A percentile compares a stretch with the other conserved stretches of the same genome.
Evolutionary conservation across 768 basidiomycete species (phyloP).

Genomic region (Leucocoprinus leucothites): DNA sequence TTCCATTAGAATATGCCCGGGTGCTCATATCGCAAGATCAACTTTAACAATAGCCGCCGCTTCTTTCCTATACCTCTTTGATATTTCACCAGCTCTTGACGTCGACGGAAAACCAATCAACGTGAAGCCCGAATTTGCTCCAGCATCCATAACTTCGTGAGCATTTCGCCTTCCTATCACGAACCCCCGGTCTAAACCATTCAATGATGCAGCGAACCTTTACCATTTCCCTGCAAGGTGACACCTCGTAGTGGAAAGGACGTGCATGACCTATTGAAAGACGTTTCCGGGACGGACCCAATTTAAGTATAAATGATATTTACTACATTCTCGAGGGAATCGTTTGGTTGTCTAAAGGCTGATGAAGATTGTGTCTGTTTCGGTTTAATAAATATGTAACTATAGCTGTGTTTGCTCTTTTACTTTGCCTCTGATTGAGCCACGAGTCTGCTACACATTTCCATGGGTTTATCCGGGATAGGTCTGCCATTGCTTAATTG

Average conservation of each 20-base stretch:
- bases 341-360: no score
- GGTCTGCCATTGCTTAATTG: no score
- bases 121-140: conserved; percentile 6
- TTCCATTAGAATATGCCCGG: conserved; percentile 18
- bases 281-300: not conserved
- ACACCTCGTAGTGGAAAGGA: conserved; percentile 2
- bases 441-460: no score
- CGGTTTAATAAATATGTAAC: no score
- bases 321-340: no score
- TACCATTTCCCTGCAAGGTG: not conserved
- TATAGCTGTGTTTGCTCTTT: no score
- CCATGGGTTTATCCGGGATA: no score
- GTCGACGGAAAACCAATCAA: conserved; percentile 15
- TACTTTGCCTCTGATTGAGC: no score
- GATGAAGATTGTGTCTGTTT: no score
- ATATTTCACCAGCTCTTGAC: conserved; percentile 16
- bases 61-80: conserved; percentile 17
- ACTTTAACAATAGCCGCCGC: conserved; percentile 16
- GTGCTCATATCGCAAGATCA: conserved; percentile 16
- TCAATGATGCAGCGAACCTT: not conserved
- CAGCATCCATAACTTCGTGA: not conserved
- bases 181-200: not conserved
- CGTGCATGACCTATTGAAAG: not conserved
- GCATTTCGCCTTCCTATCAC: not conserved
- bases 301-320: not conserved